Evolutionary conservation across 352 stramenopile species (phyloP).

Genomic region (Thraustotheca clavata): DNA sequence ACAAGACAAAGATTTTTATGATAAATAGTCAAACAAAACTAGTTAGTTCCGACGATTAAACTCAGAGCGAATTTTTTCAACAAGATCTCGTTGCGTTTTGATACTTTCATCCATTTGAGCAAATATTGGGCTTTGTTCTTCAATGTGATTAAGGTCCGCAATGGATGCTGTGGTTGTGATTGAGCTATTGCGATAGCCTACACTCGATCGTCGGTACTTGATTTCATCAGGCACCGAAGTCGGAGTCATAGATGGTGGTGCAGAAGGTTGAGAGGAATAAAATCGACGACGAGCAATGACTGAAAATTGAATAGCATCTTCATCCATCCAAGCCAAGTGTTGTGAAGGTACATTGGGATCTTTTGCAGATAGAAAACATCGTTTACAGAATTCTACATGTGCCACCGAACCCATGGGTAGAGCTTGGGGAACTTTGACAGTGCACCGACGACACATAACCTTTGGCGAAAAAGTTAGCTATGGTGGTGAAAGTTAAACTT

Average conservation of each 20-base stretch:
- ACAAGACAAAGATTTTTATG: too few species aligned
- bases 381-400: neutral
- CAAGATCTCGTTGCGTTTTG: neutral
- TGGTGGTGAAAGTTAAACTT: neutral
- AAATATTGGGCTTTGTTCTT: neutral
- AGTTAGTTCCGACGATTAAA: too few species aligned
- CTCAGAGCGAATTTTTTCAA: conserved; percentile 4
- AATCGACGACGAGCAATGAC: neutral
- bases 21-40: too few species aligned
- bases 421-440: neutral
- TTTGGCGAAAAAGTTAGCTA: neutral
- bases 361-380: neutral
- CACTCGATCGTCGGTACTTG: conserved; percentile 1
- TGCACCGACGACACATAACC: conserved; percentile 4
- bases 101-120: neutral
- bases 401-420: neutral
- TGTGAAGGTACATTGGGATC: neutral
- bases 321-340: conserved; percentile 1
- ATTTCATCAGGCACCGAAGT: neutral
- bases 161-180: neutral
- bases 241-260: neutral
- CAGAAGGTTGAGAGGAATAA: neutral
- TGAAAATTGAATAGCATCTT: conserved; percentile 1
- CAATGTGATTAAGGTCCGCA: neutral
- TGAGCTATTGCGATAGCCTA: neutral